Percentiles rank a stretch among this genome's conserved stretches.
Evolutionary conservation across 306 rosid genomes (phyloP).

Genomic region (Begonia masoniana): DNA sequence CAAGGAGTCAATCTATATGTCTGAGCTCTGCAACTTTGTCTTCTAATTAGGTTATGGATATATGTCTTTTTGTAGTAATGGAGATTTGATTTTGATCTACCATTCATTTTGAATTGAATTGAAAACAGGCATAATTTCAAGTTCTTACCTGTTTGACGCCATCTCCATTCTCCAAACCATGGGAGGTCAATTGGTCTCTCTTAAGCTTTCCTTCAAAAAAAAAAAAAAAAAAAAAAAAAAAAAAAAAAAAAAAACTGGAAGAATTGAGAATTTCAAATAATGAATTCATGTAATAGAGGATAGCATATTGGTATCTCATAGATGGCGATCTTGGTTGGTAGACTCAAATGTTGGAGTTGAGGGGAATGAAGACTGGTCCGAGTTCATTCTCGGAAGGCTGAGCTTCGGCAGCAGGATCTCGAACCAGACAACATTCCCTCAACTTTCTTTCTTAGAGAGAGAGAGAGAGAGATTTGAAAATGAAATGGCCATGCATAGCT

Average conservation of each 20-base stretch:
- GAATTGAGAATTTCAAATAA: not conserved
- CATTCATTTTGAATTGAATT: no score
- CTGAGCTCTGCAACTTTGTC: no score
- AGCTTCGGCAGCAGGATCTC: constrained; percentile 6
- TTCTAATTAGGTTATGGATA: no score
- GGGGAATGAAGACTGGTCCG: constrained; percentile 23
- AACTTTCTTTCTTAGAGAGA: constrained; percentile 16
- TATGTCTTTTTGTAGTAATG: no score
- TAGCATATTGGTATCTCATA: not conserved
- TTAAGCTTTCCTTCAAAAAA: no score
- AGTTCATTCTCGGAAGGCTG: constrained; percentile 1
- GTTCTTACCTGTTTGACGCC: not conserved
- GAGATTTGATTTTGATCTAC: no score
- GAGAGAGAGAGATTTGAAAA: constrained; percentile 10
- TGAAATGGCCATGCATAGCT: constrained; percentile 59
- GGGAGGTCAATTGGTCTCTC: no score
- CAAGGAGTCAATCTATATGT: no score
- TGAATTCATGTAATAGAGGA: not conserved
- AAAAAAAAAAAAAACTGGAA: not conserved
- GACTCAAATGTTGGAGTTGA: constrained; percentile 2
- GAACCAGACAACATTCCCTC: constrained; percentile 19
- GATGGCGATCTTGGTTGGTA: not conserved
- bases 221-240: no score
- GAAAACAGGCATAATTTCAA: no score
- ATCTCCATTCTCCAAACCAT: not conserved